Base-by-base conservation (phyloP, 2,329 filamentous ascomycete genomes). In the Aureobasidium sp. region DNA sequence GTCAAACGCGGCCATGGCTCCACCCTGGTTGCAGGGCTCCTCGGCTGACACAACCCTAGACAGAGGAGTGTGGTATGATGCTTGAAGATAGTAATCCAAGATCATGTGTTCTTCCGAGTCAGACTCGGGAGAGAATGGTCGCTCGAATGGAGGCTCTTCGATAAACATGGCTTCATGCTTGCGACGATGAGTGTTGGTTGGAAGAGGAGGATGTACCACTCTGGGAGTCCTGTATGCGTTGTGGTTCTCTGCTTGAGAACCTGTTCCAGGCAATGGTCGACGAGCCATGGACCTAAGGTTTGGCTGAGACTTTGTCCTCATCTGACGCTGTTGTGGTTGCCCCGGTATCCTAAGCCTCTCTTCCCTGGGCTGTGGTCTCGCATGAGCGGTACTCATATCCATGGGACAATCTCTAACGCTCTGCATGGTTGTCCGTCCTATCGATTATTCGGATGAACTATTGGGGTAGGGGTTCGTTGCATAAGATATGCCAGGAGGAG, bases 401-500 rank as follows among this genome's bases (percentile, higher is more conserved):
- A 29, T 48, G 29, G 41, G 29, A 42, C 39, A 47, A 42, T 48
- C 14, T 22, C 42, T 48, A 58, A 58, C 55, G 55, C 55, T 58
- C 55, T 58, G 55, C 55, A 47, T 58, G 42, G 14, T 58, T 58
- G 29, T 45, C 3, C 55, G 55, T 47, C 55, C 41, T 58, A 58
- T 58, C 55, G 55, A 58, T 58, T 48, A 58, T 27, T 45, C 55
- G 55, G 29, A 58, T 58, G 55, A 58, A 58, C 53, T 31, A 57
- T 57, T 57, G 53, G 53, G 53, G 53, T 15, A 57, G 42, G 55
- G 42, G 55, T 48, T 58, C 31, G 31, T 36, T 48, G 55, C 55
- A 58, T 58, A 58, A 47, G 55, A 48, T 58, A 58, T 58, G 55
- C 55, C 55, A 48, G 55, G 55, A 58, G 55, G 55, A 48, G 41